Percentiles rank a stretch among this genome's conserved stretches.
phyloP scores from a whole-genome alignment of 2,329 filamentous ascomycete genomes.

The Colletotrichum plurivorum region DNA sequence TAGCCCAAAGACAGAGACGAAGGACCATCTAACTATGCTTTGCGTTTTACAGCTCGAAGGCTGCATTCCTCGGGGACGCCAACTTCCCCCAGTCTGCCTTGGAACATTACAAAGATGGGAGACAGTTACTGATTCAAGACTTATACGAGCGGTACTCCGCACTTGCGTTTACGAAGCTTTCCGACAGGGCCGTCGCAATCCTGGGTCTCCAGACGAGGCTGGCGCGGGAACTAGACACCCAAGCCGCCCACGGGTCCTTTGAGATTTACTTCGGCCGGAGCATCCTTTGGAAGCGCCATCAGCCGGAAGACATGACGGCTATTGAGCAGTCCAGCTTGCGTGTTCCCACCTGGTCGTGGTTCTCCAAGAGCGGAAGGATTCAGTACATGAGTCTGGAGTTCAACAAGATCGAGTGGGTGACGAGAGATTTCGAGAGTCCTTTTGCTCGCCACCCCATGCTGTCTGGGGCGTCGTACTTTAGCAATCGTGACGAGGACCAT shows the following conservation, averaged over 20 bases:
- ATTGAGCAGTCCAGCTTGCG: neutral
- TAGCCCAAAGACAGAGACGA: neutral
- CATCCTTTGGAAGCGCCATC: slow-evolving; percentile 25
- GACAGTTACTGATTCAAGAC: slow-evolving; percentile 24
- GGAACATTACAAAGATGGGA: slow-evolving; percentile 18
- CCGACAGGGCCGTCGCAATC: slow-evolving; percentile 28
- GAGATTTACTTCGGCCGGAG: slow-evolving; percentile 7
- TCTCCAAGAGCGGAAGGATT: slow-evolving; percentile 25
- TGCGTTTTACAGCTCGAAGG: neutral
- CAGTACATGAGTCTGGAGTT: slow-evolving; percentile 23
- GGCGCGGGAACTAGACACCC: slow-evolving; percentile 13
- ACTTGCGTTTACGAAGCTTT: slow-evolving; percentile 23
- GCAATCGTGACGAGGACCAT: neutral
- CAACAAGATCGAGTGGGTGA: slow-evolving; percentile 11
- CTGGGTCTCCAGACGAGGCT: slow-evolving; percentile 24
- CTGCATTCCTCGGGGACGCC: slow-evolving; percentile 31
- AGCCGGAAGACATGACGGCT: neutral
- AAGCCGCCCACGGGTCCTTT: slow-evolving; percentile 19
- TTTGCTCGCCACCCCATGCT: neutral
- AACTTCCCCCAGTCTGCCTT: slow-evolving; percentile 26
- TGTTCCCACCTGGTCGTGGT: slow-evolving; percentile 32
- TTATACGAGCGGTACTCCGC: slow-evolving; percentile 27
- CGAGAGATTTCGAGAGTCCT: slow-evolving; percentile 14
- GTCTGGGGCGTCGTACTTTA: neutral
- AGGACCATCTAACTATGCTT: neutral